Evolutionary conservation across 2,329 filamentous ascomycete genomes (phyloP), one percentile per base, ranked within the genome.

Genomic region (Colletotrichum scovillei): DNA sequence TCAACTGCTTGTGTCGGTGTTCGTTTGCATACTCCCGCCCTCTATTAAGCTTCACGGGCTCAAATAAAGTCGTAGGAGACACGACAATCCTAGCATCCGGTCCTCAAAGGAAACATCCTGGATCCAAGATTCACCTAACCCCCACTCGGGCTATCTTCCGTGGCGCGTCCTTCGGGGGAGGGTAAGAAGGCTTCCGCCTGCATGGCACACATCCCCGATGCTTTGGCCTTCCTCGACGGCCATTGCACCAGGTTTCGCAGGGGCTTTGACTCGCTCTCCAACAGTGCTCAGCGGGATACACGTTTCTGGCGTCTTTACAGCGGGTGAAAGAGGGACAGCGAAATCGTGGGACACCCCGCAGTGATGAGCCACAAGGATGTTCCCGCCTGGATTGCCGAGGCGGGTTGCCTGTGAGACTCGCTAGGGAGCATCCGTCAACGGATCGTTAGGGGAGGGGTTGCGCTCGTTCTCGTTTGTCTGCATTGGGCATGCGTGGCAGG

Each of bases 181-280:
- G 32, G 19, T 26, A 26, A 22, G n/a, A 28, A 32, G 32, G 14
- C 32, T 38, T 30, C 24, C 11, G 12, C 19, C 14, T 49, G 35
- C 35, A 56, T 63, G 57, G 35, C 35, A 57, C 22, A 12, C 24
- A 30, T 46, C 12, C 35, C 52, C 26, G 49, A 59, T 38, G 38
- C 62, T 49, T 28, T 24, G 46, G n/a, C 52, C 42, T 16, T 32
- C 19, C 35, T 26, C 32, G 26, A 53, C 56, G 24, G 42, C 22
- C 12, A 65, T 5, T 62, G 56, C 14, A 46, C 22, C 57, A 57
- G 46, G 32, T 22, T 9, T 9, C 9, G 14, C 16, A 67, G 19
- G 24, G 30, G 9, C 26, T 56, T 49, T 67, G 63, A 67, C 56
- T 67, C 56, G 63, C 57, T 57, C 22, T 59, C 24, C 65, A 63